Conservation (phyloP, 306 rosid species). For the Pyrus bretschneideri region DNA sequence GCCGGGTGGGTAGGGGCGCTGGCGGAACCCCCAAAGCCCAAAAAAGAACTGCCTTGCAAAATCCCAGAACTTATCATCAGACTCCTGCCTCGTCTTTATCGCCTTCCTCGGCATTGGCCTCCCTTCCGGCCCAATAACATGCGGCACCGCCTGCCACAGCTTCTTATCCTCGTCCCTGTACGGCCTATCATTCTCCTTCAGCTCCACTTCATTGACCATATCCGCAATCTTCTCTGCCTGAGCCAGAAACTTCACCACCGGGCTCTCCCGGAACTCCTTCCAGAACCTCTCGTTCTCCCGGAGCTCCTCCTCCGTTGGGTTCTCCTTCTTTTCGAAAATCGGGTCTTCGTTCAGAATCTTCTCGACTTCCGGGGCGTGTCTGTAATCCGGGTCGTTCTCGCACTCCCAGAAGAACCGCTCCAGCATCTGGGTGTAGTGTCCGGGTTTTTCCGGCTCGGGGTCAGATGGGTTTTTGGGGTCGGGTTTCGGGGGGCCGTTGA, state of each 20-base stretch:
- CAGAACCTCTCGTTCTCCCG: slow-evolving; percentile 46
- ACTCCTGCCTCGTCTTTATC: slow-evolving; percentile 28
- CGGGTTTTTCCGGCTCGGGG: slow-evolving; percentile 32
- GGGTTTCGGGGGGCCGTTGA: slow-evolving; percentile 21
- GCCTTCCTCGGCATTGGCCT: slow-evolving; percentile 86
- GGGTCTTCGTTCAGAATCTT: slow-evolving; percentile 47
- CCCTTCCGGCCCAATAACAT: slow-evolving; percentile 71
- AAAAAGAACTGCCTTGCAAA: slow-evolving; percentile 72
- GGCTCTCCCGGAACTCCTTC: slow-evolving; percentile 40
- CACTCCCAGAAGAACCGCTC: slow-evolving; percentile 70
- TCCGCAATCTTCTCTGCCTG: slow-evolving; percentile 58
- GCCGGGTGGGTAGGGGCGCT: slow-evolving; percentile 74
- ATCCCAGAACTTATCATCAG: slow-evolving; percentile 79
- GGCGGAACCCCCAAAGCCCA: slow-evolving; percentile 81
- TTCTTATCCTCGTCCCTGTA: slow-evolving; percentile 51
- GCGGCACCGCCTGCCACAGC: slow-evolving; percentile 59
- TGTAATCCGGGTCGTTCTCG: slow-evolving; percentile 47
- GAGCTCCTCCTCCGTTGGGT: slow-evolving; percentile 55
- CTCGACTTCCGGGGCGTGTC: slow-evolving; percentile 76
- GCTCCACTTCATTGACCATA: slow-evolving; percentile 48
- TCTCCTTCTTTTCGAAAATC: slow-evolving; percentile 42
- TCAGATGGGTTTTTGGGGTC: not conserved
- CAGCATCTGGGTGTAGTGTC: slow-evolving; percentile 37
- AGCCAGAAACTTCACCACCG: slow-evolving; percentile 45
- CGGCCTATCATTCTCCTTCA: slow-evolving; percentile 57